Percentiles rank a stretch among this genome's conserved stretches.
Evolutionary conservation across 805 yeast species (phyloP).

Genomic region (Candida dajiaensis): DNA sequence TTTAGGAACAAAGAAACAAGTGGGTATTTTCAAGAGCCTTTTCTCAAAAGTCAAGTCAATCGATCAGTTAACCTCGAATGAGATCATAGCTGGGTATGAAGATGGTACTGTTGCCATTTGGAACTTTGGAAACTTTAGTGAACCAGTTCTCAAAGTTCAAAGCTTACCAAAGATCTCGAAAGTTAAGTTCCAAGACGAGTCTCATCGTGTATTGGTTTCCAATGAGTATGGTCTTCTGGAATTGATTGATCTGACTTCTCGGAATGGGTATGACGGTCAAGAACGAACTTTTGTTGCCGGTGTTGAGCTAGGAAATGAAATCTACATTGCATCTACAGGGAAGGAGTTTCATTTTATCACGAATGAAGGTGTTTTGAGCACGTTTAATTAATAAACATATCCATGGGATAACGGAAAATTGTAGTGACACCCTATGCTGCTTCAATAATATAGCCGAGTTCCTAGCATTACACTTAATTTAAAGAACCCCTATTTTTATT

Average conservation of each 20-base stretch:
- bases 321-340: background rate
- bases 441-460: no score
- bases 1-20: conserved; percentile 23
- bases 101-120: conserved; percentile 33
- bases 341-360: background rate
- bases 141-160: background rate
- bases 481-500: no score
- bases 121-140: conserved; percentile 24
- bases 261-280: background rate
- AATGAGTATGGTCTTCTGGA: background rate
- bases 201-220: background rate
- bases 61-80: background rate
- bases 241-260: background rate
- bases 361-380: background rate
- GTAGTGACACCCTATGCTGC: no score
- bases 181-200: background rate
- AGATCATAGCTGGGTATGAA: conserved; percentile 30
- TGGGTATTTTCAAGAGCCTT: conserved; percentile 21
- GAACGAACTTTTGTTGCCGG: background rate
- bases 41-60: conserved; percentile 13
- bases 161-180: background rate
- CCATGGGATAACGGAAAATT: background rate
- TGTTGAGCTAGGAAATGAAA: background rate
- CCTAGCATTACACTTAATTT: no score
- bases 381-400: background rate